These are phyloP conservation scores for Dioscorea cayenensis DNA, from an alignment of 116 monocot species.

Conservation along the genomic window DNA sequence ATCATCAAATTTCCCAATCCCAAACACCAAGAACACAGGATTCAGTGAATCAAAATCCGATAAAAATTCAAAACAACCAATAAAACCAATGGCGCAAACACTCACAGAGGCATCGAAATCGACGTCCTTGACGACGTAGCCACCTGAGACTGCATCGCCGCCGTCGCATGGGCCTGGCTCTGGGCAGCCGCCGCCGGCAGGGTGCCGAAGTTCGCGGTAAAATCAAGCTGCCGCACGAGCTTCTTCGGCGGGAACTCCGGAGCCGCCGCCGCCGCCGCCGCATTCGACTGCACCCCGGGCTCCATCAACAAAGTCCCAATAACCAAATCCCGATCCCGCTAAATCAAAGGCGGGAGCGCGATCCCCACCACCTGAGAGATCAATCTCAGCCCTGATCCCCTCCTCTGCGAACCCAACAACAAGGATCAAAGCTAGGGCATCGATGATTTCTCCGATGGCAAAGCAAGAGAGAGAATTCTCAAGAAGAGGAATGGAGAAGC, in stretches of 20 bases:
- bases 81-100: background rate
- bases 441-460: background rate
- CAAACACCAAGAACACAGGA: too few relatives aligned
- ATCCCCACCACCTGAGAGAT: background rate
- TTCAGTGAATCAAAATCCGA: background rate
- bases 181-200: background rate
- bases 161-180: background rate
- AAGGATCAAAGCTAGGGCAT: background rate
- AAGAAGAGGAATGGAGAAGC: background rate
- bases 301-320: background rate
- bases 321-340: background rate
- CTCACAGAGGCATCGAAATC: conserved; percentile 8
- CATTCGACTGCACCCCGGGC: background rate
- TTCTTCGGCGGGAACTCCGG: conserved; percentile 8
- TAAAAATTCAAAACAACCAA: background rate
- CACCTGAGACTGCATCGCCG: background rate
- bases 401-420: background rate
- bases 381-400: background rate
- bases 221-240: conserved; percentile 10
- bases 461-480: background rate
- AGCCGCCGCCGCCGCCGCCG: background rate
- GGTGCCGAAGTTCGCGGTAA: conserved; percentile 2
- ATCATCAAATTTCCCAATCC: too few relatives aligned
- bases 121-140: background rate
- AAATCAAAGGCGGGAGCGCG: background rate